These are phyloP conservation scores for Talaromyces amestolkiae DNA, from an alignment of 2,329 filamentous ascomycete species.

Conservation along the genomic window DNA sequence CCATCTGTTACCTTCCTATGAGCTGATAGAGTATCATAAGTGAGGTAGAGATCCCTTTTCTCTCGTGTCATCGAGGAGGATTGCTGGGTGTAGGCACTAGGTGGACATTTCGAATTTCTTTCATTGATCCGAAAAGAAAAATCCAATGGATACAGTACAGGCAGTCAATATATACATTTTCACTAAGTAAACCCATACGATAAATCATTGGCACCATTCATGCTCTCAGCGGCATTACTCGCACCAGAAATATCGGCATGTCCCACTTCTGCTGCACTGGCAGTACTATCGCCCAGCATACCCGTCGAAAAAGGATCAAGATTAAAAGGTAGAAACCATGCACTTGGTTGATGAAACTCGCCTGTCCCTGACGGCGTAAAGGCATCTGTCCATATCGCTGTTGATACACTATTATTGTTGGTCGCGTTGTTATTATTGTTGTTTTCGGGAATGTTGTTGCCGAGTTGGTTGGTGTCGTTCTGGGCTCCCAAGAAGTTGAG, in stretches of 20 bases:
- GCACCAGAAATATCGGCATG: neutral
- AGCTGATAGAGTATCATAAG: too few species aligned
- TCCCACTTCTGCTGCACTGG: neutral
- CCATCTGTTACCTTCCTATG: too few species aligned
- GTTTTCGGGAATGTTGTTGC: neutral
- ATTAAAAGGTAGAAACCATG: slow-evolving; percentile 93
- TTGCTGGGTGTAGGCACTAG: too few species aligned
- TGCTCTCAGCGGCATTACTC: neutral
- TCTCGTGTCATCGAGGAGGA: too few species aligned
- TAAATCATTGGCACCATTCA: neutral
- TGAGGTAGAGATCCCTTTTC: too few species aligned
- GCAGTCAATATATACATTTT: neutral
- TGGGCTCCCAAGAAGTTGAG: slow-evolving; percentile 1
- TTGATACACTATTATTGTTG: slow-evolving; percentile 24
- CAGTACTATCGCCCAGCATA: slow-evolving; percentile 11
- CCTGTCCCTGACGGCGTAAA: slow-evolving; percentile 36
- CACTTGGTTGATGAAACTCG: slow-evolving; percentile 52
- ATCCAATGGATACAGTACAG: neutral
- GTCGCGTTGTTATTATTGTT: neutral
- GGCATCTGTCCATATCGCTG: slow-evolving; percentile 36
- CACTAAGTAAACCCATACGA: neutral
- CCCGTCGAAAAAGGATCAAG: slow-evolving; percentile 60
- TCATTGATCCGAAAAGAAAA: neutral
- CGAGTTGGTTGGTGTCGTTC: neutral
- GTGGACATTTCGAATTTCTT: neutral